Percentiles rank a stretch among this genome's conserved stretches.
Evolutionary conservation across 306 rosid species (phyloP).

Genomic region (Begonia peltatifolia): DNA sequence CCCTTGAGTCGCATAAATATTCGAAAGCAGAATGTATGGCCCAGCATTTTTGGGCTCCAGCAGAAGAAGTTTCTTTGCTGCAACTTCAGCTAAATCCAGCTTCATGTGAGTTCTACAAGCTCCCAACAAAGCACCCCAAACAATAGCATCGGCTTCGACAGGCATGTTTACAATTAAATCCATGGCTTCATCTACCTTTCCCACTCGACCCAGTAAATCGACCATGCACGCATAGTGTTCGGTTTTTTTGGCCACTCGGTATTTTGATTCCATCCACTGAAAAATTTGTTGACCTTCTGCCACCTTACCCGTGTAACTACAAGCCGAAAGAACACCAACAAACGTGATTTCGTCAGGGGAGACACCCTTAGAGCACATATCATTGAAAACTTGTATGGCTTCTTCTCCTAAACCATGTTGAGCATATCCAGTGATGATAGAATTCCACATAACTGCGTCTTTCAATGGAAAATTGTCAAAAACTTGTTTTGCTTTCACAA

Average conservation of each 20-base stretch:
- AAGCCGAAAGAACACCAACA: slow-evolving; percentile 24
- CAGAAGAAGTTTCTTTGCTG: slow-evolving; percentile 17
- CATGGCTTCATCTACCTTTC: slow-evolving; percentile 21
- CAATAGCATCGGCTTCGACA: slow-evolving; percentile 21
- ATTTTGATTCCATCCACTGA: slow-evolving; percentile 12
- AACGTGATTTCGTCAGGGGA: slow-evolving; percentile 24
- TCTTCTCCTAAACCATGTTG: slow-evolving; percentile 31
- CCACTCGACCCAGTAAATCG: slow-evolving; percentile 35
- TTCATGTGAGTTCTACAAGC: slow-evolving; percentile 26
- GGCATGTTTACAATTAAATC: slow-evolving; percentile 26
- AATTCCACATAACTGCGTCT: slow-evolving; percentile 33
- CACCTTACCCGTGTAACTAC: slow-evolving; percentile 26
- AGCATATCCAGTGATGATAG: slow-evolving; percentile 28
- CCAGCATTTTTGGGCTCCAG: slow-evolving; percentile 13
- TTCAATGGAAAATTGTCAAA: slow-evolving; percentile 20
- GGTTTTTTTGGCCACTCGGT: slow-evolving; percentile 14
- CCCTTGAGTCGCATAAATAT: slow-evolving; percentile 16
- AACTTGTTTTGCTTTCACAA: slow-evolving; percentile 15
- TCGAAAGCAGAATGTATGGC: slow-evolving; percentile 15
- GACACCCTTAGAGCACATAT: slow-evolving; percentile 16
- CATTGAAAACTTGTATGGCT: slow-evolving; percentile 16
- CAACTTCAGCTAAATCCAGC: slow-evolving; percentile 20
- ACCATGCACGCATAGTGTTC: slow-evolving; percentile 38
- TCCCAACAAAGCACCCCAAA: slow-evolving; percentile 30
- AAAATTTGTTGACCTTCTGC: slow-evolving; percentile 21